Evolutionary conservation across 2,329 filamentous ascomycete species (phyloP).

Genomic region (Trichoderma sp.): DNA sequence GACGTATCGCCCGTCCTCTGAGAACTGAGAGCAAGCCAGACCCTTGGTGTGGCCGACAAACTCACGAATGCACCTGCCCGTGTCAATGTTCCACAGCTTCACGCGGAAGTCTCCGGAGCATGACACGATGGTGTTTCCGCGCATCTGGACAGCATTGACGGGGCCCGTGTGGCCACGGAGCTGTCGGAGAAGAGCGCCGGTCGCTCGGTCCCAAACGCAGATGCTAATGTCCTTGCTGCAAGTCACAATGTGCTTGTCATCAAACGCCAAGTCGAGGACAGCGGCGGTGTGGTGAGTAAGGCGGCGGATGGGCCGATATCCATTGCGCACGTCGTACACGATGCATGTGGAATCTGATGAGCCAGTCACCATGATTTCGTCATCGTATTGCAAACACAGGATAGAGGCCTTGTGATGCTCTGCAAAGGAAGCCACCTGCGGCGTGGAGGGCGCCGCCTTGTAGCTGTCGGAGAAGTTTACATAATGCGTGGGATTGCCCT

Average conservation of each 20-base stretch:
- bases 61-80: conserved; percentile 84
- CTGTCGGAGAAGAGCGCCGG: conserved; percentile 73
- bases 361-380: conserved; percentile 89
- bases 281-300: conserved; percentile 80
- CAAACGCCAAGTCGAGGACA: conserved; percentile 91
- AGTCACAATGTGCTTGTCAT: conserved; percentile 89
- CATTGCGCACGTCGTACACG: conserved; percentile 78
- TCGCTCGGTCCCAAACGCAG: conserved; percentile 88
- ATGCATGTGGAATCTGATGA: conserved; percentile 92
- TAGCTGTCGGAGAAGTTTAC: conserved; percentile 56
- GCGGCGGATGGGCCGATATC: conserved; percentile 77
- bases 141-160: conserved; percentile 94
- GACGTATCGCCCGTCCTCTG: conserved; percentile 89
- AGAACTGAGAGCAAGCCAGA: conserved; percentile 93
- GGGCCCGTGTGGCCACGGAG: conserved; percentile 85
- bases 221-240: conserved; percentile 96
- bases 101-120: conserved; percentile 92
- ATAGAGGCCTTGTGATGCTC: conserved; percentile 88
- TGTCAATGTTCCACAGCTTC: conserved; percentile 93
- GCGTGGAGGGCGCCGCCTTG: conserved; percentile 49
- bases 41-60: conserved; percentile 90
- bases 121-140: conserved; percentile 88
- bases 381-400: conserved; percentile 91
- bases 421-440: conserved; percentile 58
- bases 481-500: conserved; percentile 56